phyloP scores from a whole-genome alignment of 202 grass and related monocot species.

The Digitaria exilis region DNA sequence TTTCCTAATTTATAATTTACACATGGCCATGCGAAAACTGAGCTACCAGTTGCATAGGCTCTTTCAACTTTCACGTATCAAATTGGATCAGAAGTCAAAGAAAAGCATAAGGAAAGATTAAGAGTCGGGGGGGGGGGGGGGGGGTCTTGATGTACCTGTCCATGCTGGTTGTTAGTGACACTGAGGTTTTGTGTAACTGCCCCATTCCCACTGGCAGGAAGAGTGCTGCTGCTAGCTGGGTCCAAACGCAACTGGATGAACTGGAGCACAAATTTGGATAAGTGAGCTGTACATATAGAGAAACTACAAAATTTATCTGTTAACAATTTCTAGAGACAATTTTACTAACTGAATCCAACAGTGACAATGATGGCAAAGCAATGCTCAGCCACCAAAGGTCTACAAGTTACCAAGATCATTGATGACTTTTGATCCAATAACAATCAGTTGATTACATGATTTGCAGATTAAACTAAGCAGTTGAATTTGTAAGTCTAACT shows the following conservation, averaged over 20 bases:
- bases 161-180: constrained; percentile 90
- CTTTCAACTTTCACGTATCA: constrained; percentile 31
- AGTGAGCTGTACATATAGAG: background rate
- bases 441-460: constrained; percentile 26
- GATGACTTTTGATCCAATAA: constrained; percentile 9
- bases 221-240: constrained; percentile 80
- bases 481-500: background rate
- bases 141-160: constrained; percentile 64
- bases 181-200: constrained; percentile 70
- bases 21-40: background rate
- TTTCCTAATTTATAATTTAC: constrained; percentile 29
- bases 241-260: constrained; percentile 88
- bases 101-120: background rate
- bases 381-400: background rate
- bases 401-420: background rate
- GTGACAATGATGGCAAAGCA: background rate
- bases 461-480: constrained; percentile 3
- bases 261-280: constrained; percentile 52
- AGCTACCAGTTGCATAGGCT: background rate
- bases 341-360: background rate
- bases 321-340: background rate
- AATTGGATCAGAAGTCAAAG: constrained; percentile 6
- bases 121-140: background rate
- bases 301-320: background rate
- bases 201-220: constrained; percentile 70